A percentile compares a stretch with the other conserved stretches of the same genome.
Evolutionary conservation across 306 rosid genomes (phyloP).

Genomic region (Crotalaria pallida): DNA sequence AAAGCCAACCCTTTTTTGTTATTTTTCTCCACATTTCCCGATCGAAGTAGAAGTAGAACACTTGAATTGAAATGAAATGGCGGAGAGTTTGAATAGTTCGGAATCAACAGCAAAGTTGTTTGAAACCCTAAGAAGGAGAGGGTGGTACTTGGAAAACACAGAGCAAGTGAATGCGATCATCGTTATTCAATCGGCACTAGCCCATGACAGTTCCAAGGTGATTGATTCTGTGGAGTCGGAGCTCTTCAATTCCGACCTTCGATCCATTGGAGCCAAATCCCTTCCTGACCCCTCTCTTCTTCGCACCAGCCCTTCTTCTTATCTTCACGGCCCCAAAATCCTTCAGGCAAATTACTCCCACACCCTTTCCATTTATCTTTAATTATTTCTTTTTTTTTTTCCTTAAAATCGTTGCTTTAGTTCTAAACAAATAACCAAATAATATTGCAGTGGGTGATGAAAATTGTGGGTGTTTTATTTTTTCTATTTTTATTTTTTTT

Average conservation of each 20-base stretch:
- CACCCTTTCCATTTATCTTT: background rate
- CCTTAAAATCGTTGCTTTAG: background rate
- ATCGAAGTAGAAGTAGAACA: background rate
- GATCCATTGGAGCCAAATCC: conserved; percentile 56
- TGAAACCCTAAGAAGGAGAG: conserved; percentile 50
- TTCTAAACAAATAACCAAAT: background rate
- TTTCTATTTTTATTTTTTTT: background rate
- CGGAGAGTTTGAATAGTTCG: background rate
- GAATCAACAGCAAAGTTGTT: background rate
- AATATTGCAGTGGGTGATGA: background rate
- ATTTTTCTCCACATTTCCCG: no score
- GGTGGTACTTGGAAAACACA: conserved; percentile 59
- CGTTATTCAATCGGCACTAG: conserved; percentile 44
- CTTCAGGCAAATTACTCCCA: conserved; percentile 52
- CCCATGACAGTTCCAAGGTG: conserved; percentile 38
- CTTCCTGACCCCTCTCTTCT: conserved; percentile 54
- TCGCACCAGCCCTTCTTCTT: conserved; percentile 47
- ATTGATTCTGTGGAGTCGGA: conserved; percentile 51
- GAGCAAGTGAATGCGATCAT: conserved; percentile 45
- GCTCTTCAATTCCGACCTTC: conserved; percentile 65
- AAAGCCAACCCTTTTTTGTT: no score
- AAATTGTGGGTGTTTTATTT: background rate
- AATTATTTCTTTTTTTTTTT: background rate
- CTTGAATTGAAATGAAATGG: conserved; percentile 23
- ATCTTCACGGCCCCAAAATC: conserved; percentile 63